These are phyloP conservation scores for Penicillium bovifimosum DNA, from an alignment of 495 filamentous ascomycete species.

Conservation along the genomic window DNA sequence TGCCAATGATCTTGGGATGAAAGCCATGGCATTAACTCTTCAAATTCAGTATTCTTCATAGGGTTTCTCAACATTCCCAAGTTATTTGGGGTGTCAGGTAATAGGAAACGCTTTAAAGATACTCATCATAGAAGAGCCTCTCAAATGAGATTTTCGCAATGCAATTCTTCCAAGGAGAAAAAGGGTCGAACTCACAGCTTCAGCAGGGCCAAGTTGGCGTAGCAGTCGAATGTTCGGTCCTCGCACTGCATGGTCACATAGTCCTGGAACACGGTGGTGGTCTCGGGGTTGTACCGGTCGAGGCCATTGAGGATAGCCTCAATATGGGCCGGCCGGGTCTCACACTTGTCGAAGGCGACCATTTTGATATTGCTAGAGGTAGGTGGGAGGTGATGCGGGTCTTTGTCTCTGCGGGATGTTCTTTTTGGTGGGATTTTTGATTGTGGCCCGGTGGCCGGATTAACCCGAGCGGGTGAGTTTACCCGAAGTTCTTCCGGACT, in stretches of 20 bases:
- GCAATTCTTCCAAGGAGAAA: background rate
- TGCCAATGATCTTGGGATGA: background rate
- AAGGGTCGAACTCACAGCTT: slow-evolving; percentile 77
- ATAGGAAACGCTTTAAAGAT: slow-evolving; percentile 84
- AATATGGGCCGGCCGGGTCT: slow-evolving; percentile 78
- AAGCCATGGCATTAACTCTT: slow-evolving; percentile 11
- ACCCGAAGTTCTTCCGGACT: slow-evolving; percentile 17
- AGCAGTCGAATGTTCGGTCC: slow-evolving; percentile 85
- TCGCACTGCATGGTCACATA: slow-evolving; percentile 96
- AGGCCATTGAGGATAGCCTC: slow-evolving; percentile 86
- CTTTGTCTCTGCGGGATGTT: slow-evolving; percentile 22
- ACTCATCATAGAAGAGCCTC: background rate
- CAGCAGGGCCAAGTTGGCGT: slow-evolving; percentile 89
- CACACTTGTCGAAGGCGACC: slow-evolving; percentile 52
- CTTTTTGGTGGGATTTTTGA: slow-evolving; percentile 42
- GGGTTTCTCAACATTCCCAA: slow-evolving; percentile 34
- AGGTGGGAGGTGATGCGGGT: slow-evolving; percentile 26
- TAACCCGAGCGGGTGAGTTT: slow-evolving; percentile 21
- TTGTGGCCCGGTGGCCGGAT: slow-evolving; percentile 29
- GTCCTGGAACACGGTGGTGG: slow-evolving; percentile 86
- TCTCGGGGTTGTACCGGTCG: slow-evolving; percentile 98
- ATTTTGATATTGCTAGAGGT: slow-evolving; percentile 30
- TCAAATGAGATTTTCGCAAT: background rate
- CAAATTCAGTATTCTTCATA: slow-evolving; percentile 27
- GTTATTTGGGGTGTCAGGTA: slow-evolving; percentile 61